Evolutionary conservation across 768 basidiomycete genomes (phyloP), one percentile per base, ranked within the genome.

Genomic region (Russula ochroleuca): DNA sequence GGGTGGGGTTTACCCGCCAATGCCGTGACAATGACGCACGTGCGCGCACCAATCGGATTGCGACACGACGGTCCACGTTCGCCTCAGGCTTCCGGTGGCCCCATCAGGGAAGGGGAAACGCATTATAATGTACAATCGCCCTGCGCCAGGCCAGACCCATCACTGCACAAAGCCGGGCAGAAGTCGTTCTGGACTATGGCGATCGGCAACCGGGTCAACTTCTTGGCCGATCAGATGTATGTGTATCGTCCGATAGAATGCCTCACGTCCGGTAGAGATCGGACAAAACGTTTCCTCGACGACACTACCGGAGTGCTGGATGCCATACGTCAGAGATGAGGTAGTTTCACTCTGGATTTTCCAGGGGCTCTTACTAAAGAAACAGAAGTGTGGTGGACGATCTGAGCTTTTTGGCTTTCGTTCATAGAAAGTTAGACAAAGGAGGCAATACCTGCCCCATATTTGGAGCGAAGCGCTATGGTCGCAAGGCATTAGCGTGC

Each of bases 371-470:
- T 35, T 35, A 35, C 19, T 31, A n/a, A 23, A n/a, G 21, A 49
- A 48, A 61, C 40, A 61, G 59, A 43, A 61, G 59, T 31, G 53
- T 35, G 35, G 47, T 48, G 9, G 63, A 40, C 31, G 53, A 64
- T 60, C 59, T 31, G 21, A 50, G 33, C 38, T n/a, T 57, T 47
- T 57, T 5, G 21, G 19, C 28, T 51, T 35, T 50, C 23, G 11
- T 50, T 55, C 31, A 21, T 40, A 21, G 10, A n/a, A 51, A 60
- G 47, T 25, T 8, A 5, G 28, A 43, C 59, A 23, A 61, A 61
- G 48, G 49, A 55, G 63, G 64, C 43, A 57, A 33, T 47, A 45
- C 54, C 19, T 48, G 19, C 54, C 7, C 64, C 54, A 65, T 55
- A 55, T 61, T 52, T 53, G 54, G 54, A 56, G 21, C 52, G 57